phyloP scores from a whole-genome alignment of 345 rosid species.

The Mercurialis annua region DNA sequence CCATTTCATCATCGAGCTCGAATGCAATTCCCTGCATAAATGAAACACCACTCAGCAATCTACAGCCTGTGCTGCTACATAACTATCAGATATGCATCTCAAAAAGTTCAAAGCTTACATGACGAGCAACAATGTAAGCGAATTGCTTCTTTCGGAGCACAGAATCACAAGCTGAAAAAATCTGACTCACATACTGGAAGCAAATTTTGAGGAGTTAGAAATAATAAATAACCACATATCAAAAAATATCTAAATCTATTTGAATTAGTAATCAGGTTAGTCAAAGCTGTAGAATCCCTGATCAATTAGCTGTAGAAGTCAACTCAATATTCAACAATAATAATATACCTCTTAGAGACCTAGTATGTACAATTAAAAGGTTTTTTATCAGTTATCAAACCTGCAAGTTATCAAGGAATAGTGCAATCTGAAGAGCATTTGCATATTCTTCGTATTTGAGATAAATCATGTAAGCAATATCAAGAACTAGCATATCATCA shows the following conservation, averaged over 20 bases:
- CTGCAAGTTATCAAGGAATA: conserved; percentile 78
- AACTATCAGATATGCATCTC: background rate
- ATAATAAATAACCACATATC: background rate
- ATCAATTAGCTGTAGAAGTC: background rate
- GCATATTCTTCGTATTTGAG: conserved; percentile 65
- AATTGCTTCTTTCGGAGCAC: conserved; percentile 71
- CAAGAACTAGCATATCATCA: conserved; percentile 72
- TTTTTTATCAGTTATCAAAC: conserved; percentile 34
- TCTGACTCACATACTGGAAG: conserved; percentile 72
- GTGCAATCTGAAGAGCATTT: conserved; percentile 81
- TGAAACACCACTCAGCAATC: conserved; percentile 13
- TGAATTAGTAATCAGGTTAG: background rate
- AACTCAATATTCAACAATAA: background rate
- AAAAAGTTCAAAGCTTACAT: conserved; percentile 49
- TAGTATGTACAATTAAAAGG: background rate
- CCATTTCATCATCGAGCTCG: conserved; percentile 70
- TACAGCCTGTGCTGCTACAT: background rate
- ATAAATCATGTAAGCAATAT: conserved; percentile 77
- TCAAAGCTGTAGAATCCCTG: background rate
- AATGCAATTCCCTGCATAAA: conserved; percentile 59
- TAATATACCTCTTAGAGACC: background rate
- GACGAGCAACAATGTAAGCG: conserved; percentile 84
- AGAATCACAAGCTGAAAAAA: conserved; percentile 74
- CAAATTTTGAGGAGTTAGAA: conserved; percentile 8
- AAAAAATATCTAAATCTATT: background rate